A percentile compares a stretch with the other conserved stretches of the same genome.
phyloP scores from a whole-genome alignment of 345 rosid genomes.

The Linum trigynum region DNA sequence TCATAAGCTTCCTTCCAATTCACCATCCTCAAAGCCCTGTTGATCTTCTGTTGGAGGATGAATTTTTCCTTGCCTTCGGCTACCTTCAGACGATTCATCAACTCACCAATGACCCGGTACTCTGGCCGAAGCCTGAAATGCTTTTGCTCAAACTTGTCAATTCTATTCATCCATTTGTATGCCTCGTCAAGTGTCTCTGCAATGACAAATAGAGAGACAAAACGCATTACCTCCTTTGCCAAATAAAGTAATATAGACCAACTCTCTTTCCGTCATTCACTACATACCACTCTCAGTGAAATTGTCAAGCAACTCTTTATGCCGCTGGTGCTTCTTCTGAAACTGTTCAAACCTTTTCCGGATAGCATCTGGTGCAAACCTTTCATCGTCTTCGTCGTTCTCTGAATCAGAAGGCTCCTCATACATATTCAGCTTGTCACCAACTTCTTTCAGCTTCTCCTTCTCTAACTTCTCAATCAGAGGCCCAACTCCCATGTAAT shows the following conservation, averaged over 20 bases:
- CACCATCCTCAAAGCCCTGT: constrained; percentile 77
- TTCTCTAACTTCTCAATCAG: constrained; percentile 72
- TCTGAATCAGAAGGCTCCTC: constrained; percentile 81
- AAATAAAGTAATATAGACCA: too few species aligned
- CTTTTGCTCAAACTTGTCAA: constrained; percentile 74
- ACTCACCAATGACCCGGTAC: constrained; percentile 81
- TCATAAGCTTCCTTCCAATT: constrained; percentile 87
- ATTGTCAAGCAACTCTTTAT: constrained; percentile 52
- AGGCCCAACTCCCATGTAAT: constrained; percentile 64
- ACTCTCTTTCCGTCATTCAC: neutral
- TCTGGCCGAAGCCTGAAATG: constrained; percentile 69
- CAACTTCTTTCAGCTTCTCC: constrained; percentile 35
- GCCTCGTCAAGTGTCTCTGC: constrained; percentile 73
- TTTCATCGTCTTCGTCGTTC: constrained; percentile 52
- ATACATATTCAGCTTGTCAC: constrained; percentile 19
- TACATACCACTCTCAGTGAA: constrained; percentile 42
- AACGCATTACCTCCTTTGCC: neutral
- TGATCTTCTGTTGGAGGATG: constrained; percentile 72
- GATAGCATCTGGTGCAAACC: constrained; percentile 30
- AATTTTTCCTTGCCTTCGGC: constrained; percentile 89
- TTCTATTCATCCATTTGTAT: constrained; percentile 65
- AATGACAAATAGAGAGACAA: neutral
- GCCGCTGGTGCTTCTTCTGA: constrained; percentile 50
- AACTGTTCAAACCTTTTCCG: constrained; percentile 28
- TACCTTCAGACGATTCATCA: constrained; percentile 67